Evolutionary conservation across 345 rosid species (phyloP).

Genomic region (Lumnitzera littorea): DNA sequence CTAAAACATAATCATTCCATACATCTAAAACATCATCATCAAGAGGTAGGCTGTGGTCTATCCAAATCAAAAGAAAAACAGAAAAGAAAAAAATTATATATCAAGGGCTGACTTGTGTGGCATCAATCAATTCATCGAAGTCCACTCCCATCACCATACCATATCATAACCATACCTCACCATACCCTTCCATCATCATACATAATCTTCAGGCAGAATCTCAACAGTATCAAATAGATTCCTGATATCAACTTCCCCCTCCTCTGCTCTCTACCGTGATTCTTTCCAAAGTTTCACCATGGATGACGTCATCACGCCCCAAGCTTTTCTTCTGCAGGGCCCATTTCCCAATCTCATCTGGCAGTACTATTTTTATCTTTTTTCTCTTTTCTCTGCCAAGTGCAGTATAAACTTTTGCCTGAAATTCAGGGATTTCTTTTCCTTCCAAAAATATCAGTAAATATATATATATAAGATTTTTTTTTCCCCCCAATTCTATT

Average conservation of each 20-base stretch:
- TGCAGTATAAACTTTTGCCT: neutral
- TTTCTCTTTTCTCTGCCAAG: neutral
- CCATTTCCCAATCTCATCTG: neutral
- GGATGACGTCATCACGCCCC: neutral
- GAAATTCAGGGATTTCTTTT: too few species aligned
- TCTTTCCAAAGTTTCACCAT: neutral
- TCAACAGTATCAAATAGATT: conserved; percentile 33
- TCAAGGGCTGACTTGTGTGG: conserved; percentile 9
- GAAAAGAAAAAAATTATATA: too few species aligned
- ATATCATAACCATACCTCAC: neutral
- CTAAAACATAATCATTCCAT: too few species aligned
- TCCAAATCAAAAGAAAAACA: too few species aligned
- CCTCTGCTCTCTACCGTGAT: neutral
- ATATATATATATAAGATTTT: too few species aligned
- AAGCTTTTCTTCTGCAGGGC: neutral
- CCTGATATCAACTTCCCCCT: conserved; percentile 2
- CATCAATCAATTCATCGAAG: conserved; percentile 13
- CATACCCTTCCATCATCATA: conserved; percentile 10
- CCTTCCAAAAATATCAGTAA: too few species aligned
- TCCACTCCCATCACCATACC: conserved; percentile 12
- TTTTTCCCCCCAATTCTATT: too few species aligned
- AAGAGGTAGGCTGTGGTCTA: too few species aligned
- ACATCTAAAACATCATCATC: too few species aligned
- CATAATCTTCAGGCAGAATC: conserved; percentile 44
- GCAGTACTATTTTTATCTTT: too few species aligned